Evolutionary conservation across 306 rosid genomes (phyloP).

Genomic region (Ormosia emarginata): DNA sequence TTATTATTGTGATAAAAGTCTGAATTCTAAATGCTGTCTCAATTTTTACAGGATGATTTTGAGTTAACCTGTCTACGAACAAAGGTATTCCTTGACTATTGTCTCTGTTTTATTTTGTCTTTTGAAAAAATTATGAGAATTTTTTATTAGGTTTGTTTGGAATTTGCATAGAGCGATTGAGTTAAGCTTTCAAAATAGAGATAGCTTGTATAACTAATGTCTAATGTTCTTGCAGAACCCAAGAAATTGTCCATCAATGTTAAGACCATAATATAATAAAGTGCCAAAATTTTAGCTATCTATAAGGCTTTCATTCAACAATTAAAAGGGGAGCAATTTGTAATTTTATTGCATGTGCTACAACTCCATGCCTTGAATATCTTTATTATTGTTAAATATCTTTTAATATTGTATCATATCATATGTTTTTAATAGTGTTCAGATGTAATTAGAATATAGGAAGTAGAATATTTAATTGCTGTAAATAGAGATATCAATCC

Average conservation of each 20-base stretch:
- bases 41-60: slow-evolving; percentile 61
- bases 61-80: slow-evolving; percentile 50
- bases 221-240: background rate
- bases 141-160: background rate
- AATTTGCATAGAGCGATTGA: background rate
- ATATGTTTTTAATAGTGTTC: too few relatives aligned
- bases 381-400: background rate
- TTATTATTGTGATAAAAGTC: background rate
- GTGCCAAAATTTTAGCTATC: background rate
- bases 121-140: background rate
- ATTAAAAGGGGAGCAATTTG: background rate
- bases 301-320: background rate
- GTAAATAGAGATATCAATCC: too few relatives aligned
- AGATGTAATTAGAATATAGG: too few relatives aligned
- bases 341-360: background rate
- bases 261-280: background rate
- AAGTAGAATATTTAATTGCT: too few relatives aligned
- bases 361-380: background rate
- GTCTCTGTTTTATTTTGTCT: background rate
- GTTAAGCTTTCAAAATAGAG: background rate
- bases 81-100: slow-evolving; percentile 41
- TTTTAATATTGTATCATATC: too few relatives aligned
- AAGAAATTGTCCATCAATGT: background rate
- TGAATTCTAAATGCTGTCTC: slow-evolving; percentile 21
- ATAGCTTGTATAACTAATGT: background rate